phyloP scores from a whole-genome alignment of 768 basidiomycete species.

The Lyophyllum shimeji region DNA sequence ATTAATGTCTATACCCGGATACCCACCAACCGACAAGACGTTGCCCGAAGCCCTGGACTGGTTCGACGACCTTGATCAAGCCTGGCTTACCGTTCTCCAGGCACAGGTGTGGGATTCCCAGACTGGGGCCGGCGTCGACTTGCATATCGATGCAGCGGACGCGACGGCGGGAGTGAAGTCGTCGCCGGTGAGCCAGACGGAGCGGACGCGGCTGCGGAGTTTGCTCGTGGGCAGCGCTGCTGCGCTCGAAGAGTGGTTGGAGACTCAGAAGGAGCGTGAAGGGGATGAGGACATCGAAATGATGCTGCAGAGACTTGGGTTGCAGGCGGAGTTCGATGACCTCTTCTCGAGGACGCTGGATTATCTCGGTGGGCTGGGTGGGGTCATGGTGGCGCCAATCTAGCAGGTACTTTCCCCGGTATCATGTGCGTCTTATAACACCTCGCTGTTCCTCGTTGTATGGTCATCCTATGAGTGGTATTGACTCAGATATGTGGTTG shows the following conservation, averaged over 20 bases:
- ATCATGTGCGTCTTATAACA: too few species aligned
- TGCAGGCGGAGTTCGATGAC: constrained; percentile 64
- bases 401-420: background rate
- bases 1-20: constrained; percentile 60
- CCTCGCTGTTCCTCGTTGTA: too few species aligned
- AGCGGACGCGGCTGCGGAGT: constrained; percentile 68
- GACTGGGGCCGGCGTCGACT: constrained; percentile 31
- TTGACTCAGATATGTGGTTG: too few species aligned
- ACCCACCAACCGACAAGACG: constrained; percentile 42
- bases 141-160: constrained; percentile 36
- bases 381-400: constrained; percentile 10
- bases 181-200: constrained; percentile 64
- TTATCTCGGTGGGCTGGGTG: constrained; percentile 50
- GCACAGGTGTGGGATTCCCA: constrained; percentile 67
- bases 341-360: constrained; percentile 62
- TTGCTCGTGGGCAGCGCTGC: constrained; percentile 60
- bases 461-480: too few species aligned
- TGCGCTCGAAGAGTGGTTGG: constrained; percentile 70
- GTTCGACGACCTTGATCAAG: constrained; percentile 72
- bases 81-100: constrained; percentile 67
- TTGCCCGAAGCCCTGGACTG: constrained; percentile 61
- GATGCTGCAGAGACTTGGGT: constrained; percentile 48
- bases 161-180: constrained; percentile 33
- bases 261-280: constrained; percentile 21
- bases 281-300: constrained; percentile 34